Base-by-base conservation (phyloP, 2,329 filamentous ascomycete genomes). In the Elsinoe arachidis region DNA sequence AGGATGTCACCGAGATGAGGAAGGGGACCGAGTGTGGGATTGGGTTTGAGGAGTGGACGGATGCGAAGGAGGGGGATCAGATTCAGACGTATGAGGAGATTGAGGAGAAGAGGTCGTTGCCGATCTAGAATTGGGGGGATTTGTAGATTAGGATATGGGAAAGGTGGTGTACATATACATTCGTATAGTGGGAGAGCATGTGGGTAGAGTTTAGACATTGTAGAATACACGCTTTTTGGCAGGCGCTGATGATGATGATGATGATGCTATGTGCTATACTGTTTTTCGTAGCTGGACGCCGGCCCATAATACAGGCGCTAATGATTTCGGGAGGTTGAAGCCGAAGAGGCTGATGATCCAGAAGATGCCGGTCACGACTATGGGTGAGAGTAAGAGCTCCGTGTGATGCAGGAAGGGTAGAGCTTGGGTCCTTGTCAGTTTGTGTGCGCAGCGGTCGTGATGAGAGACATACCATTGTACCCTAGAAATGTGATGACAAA, bases 1-100 rank as follows among this genome's bases (percentile, higher is more conserved):
- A 95, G 70, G 89, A 96, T 63, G 88, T 93, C 30, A 76, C 78
- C 46, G 89, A 96, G 67, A 93, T 95, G 84, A 84, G 84, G 66
- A 97, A 95, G 73, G 91, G 90, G 59, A 83, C 80, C n/a, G 93
- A 99, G 72, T 99, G 93, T 66, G 93, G 93, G 63, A 85, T 99
- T 63, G 84, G 83, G 55, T 92, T 99, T 66, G 83, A 86, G 2
- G 80, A 78, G 33, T 99, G 90, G 83, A 78, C 86, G 49, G 87
- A 83, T 19, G 87, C 97, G 68, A 71, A 85, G 66, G 77, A 83
- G 12, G 93, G 92, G 26, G 93, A 99, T 73, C 82, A 86, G 70
- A 80, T 99, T 61, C 93, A 97, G 75, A 85, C 84, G 34, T 95
- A 91, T 67, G 89, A 96, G 67, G 87, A 91, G 72, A 79, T 84